Conservation (phyloP, 768 basidiomycete species). For the Cubamyces lactineus region DNA sequence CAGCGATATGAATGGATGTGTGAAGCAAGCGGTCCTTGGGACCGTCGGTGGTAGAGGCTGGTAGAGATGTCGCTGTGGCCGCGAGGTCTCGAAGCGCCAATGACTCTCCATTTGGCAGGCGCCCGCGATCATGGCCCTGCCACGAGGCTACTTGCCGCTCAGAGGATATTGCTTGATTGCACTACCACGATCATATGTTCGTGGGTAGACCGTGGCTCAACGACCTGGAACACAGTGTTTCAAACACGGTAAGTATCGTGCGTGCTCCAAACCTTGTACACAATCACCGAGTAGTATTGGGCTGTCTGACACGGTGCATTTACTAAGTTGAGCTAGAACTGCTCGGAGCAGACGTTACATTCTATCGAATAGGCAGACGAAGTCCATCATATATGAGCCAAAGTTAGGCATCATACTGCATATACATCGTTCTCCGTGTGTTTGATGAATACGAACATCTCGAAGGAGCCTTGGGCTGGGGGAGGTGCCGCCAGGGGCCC, state of each 20-base stretch:
- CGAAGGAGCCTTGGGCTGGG: slow-evolving; percentile 2
- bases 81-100: slow-evolving; percentile 6
- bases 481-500: slow-evolving; percentile 1
- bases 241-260: too few relatives aligned
- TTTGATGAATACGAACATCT: slow-evolving; percentile 21
- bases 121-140: neutral
- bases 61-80: slow-evolving; percentile 16
- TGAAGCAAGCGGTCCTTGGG: neutral
- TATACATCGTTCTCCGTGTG: slow-evolving; percentile 8
- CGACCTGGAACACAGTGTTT: too few relatives aligned
- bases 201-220: too few relatives aligned
- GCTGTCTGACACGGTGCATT: too few relatives aligned
- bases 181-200: too few relatives aligned
- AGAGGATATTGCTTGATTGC: neutral
- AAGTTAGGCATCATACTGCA: too few relatives aligned
- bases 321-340: too few relatives aligned
- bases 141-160: slow-evolving; percentile 11
- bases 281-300: too few relatives aligned
- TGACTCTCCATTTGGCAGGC: neutral
- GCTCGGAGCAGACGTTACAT: too few relatives aligned
- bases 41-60: neutral
- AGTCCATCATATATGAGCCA: too few relatives aligned
- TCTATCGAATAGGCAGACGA: too few relatives aligned
- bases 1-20: neutral
- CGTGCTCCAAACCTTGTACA: too few relatives aligned